A percentile compares a stretch with the other conserved stretches of the same genome.
These are phyloP conservation scores for Puccinia horiana DNA, from an alignment of 1,284 basidiomycete genomes.

Conservation along the genomic window DNA sequence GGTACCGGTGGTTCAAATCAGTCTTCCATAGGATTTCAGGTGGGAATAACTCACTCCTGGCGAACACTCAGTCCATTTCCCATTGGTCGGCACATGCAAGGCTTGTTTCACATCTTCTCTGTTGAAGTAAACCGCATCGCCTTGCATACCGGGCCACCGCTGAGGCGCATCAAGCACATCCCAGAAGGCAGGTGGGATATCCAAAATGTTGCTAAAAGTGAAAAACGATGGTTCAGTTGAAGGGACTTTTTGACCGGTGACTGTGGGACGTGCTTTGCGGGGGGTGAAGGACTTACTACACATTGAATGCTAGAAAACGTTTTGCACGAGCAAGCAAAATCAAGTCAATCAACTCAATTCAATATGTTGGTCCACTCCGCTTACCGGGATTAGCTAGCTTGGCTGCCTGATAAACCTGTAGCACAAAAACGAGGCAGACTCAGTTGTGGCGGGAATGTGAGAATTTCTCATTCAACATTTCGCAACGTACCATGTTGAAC, in stretches of 20 bases:
- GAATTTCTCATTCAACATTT: background rate
- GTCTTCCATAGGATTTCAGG: background rate
- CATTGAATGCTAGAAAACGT: conserved; percentile 23
- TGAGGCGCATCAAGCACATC: conserved; percentile 31
- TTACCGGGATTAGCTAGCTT: conserved; percentile 30
- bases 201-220: conserved; percentile 7
- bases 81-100: conserved; percentile 16
- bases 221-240: background rate
- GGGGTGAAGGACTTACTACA: background rate
- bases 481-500: conserved; percentile 25
- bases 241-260: background rate
- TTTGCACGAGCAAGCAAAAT: background rate
- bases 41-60: background rate
- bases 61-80: conserved; percentile 24
- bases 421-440: background rate
- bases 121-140: conserved; percentile 38
- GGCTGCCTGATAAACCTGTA: conserved; percentile 29
- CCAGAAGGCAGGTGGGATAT: conserved; percentile 22
- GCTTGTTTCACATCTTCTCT: conserved; percentile 31
- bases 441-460: background rate
- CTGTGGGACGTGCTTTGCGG: background rate
- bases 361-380: background rate
- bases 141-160: conserved; percentile 25
- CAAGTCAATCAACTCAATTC: background rate
- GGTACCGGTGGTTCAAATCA: background rate